A percentile compares a stretch with the other conserved stretches of the same genome.
Conservation (phyloP, 1,139 yeast genomes). For the Williopsis jadinii region DNA sequence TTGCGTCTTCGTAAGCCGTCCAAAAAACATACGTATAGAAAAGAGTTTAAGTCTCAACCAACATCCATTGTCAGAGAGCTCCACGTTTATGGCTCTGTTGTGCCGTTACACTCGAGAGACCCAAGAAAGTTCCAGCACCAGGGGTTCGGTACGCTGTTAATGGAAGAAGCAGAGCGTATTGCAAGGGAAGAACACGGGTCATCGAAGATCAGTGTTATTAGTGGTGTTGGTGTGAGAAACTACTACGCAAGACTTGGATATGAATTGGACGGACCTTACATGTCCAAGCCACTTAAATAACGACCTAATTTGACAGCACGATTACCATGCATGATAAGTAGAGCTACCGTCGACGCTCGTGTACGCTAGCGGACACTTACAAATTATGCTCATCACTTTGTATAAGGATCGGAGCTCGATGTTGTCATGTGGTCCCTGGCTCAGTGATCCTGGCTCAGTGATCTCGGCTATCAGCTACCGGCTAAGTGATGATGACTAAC, state of each 20-base stretch:
- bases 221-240: slow-evolving; percentile 97
- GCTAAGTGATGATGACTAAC: too few relatives aligned
- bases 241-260: slow-evolving; percentile 91
- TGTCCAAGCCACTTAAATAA: slow-evolving; percentile 54
- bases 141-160: slow-evolving; percentile 93
- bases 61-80: slow-evolving; percentile 92
- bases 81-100: slow-evolving; percentile 97
- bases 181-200: slow-evolving; percentile 96
- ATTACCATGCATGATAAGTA: too few relatives aligned
- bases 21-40: slow-evolving; percentile 82
- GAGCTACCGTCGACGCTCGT: too few relatives aligned
- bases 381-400: too few relatives aligned
- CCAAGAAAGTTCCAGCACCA: slow-evolving; percentile 98
- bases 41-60: slow-evolving; percentile 77
- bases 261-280: slow-evolving; percentile 88
- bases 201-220: slow-evolving; percentile 82
- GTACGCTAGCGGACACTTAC: too few relatives aligned
- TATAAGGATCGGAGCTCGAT: too few relatives aligned
- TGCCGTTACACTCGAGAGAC: slow-evolving; percentile 94
- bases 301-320: too few relatives aligned
- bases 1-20: slow-evolving; percentile 84
- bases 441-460: too few relatives aligned
- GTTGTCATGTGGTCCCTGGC: too few relatives aligned
- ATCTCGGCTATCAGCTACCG: too few relatives aligned
- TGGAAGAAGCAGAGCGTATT: slow-evolving; percentile 98